phyloP scores from a whole-genome alignment of 768 basidiomycete species.

The Mrakia hoshinonis region DNA sequence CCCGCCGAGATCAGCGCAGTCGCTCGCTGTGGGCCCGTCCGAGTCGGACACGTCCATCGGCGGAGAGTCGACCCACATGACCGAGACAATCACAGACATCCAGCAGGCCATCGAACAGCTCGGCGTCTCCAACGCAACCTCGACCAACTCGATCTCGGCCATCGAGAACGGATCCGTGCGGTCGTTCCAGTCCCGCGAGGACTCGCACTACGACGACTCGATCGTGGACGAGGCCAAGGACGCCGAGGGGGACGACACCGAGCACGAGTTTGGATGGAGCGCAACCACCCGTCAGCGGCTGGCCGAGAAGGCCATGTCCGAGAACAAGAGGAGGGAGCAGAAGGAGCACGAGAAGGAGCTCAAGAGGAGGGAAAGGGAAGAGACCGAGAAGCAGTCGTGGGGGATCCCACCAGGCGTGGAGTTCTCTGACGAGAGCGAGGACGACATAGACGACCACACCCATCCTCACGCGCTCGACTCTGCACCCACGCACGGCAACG shows the following conservation, averaged over 20 bases:
- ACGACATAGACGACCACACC: constrained; percentile 40
- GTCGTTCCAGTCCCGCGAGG: constrained; percentile 54
- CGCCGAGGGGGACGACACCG: constrained; percentile 28
- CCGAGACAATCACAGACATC: constrained; percentile 79
- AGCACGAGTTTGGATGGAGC: constrained; percentile 34
- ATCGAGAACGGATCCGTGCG: constrained; percentile 52
- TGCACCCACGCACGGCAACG: too few species aligned
- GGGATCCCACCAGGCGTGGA: constrained; percentile 36
- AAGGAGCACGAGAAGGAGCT: constrained; percentile 33
- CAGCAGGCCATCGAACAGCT: constrained; percentile 85
- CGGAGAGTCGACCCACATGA: constrained; percentile 50
- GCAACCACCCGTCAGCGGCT: constrained; percentile 37
- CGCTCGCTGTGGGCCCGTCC: background rate
- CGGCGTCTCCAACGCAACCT: constrained; percentile 39
- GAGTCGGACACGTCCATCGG: background rate
- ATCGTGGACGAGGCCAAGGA: constrained; percentile 45
- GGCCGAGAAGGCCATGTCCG: constrained; percentile 41
- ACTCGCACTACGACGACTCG: constrained; percentile 17
- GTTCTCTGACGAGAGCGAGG: constrained; percentile 48
- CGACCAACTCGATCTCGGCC: constrained; percentile 41
- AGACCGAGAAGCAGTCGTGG: constrained; percentile 29
- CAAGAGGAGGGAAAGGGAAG: constrained; percentile 32
- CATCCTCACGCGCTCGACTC: background rate
- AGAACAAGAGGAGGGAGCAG: constrained; percentile 39
- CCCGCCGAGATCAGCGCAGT: background rate